These are phyloP conservation scores for Choiromyces venosus DNA, from an alignment of 495 filamentous ascomycete genomes.

Conservation along the genomic window DNA sequence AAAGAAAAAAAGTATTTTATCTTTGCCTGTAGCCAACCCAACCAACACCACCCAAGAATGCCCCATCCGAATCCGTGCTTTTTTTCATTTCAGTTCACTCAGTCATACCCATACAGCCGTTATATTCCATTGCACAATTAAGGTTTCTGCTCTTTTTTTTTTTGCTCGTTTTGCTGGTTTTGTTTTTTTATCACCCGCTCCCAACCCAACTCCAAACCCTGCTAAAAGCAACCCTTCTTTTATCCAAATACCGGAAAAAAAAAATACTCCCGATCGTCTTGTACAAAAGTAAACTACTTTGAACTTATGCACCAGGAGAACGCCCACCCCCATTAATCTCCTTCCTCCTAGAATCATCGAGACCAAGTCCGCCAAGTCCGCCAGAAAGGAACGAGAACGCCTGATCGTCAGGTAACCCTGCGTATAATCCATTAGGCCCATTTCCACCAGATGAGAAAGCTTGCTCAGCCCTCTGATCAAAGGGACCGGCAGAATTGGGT, in stretches of 20 bases:
- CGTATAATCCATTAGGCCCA: conserved; percentile 57
- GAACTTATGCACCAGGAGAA: conserved; percentile 38
- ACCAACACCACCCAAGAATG: conserved; percentile 34
- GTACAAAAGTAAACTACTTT: conserved; percentile 19
- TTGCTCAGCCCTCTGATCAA: conserved; percentile 88
- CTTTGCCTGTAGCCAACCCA: conserved; percentile 33
- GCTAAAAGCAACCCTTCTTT: conserved; percentile 23
- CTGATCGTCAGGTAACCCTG: conserved; percentile 57
- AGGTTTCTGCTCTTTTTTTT: conserved; percentile 20
- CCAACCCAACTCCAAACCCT: conserved; percentile 36
- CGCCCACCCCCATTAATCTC: conserved; percentile 57
- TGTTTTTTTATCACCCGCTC: conserved; percentile 30
- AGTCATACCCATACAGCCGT: conserved; percentile 34
- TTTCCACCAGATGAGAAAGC: conserved; percentile 84
- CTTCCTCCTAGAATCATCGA: conserved; percentile 76
- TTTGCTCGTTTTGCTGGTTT: conserved; percentile 9
- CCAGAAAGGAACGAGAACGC: conserved; percentile 86
- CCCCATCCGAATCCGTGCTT: conserved; percentile 16
- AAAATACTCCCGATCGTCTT: conserved; percentile 22
- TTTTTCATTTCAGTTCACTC: conserved; percentile 15
- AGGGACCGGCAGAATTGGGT: conserved; percentile 77
- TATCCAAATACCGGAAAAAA: conserved; percentile 1
- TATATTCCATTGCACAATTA: conserved; percentile 37
- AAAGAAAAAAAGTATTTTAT: conserved; percentile 35
- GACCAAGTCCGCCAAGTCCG: conserved; percentile 71